A percentile compares a stretch with the other conserved stretches of the same genome.
These are phyloP conservation scores for Phaeodactylum tricornutum DNA, from an alignment of 108 stramenopile genomes.

Conservation along the genomic window DNA sequence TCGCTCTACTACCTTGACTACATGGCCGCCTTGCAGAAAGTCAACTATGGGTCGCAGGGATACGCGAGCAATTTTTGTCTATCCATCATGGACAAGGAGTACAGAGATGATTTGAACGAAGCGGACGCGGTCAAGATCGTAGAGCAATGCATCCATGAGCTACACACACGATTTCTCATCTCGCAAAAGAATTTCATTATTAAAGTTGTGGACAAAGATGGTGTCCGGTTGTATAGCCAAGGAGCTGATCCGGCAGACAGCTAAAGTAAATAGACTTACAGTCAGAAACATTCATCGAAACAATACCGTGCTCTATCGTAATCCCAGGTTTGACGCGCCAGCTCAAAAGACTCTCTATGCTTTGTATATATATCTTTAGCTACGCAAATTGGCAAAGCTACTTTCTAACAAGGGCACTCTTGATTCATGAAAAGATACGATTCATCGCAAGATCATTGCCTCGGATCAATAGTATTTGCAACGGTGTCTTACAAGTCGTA, in stretches of 20 bases:
- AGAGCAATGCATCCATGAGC: conserved; percentile 82
- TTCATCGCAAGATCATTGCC: too few species aligned
- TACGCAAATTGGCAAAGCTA: too few species aligned
- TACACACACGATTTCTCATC: conserved; percentile 88
- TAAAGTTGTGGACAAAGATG: conserved; percentile 90
- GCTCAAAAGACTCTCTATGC: too few species aligned
- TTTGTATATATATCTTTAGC: too few species aligned
- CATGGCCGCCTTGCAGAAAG: conserved; percentile 77
- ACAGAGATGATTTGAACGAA: conserved; percentile 65
- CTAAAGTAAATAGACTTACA: conserved; percentile 13
- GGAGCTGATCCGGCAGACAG: conserved; percentile 75
- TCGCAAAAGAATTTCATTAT: conserved; percentile 91
- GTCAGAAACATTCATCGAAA: too few species aligned
- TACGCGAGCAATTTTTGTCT: conserved; percentile 91
- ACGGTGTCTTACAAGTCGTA: too few species aligned
- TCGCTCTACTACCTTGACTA: conserved; percentile 93
- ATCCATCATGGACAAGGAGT: conserved; percentile 93
- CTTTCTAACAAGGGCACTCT: too few species aligned
- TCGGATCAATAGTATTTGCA: too few species aligned
- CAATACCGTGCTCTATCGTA: too few species aligned
- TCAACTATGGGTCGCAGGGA: conserved; percentile 80
- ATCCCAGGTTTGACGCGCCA: too few species aligned
- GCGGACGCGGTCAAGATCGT: conserved; percentile 79
- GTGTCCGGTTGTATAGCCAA: conserved; percentile 62
- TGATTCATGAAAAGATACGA: too few species aligned